These are phyloP conservation scores for Aureobasidium sp. DNA, from an alignment of 2,329 filamentous ascomycete species.

Conservation along the genomic window DNA sequence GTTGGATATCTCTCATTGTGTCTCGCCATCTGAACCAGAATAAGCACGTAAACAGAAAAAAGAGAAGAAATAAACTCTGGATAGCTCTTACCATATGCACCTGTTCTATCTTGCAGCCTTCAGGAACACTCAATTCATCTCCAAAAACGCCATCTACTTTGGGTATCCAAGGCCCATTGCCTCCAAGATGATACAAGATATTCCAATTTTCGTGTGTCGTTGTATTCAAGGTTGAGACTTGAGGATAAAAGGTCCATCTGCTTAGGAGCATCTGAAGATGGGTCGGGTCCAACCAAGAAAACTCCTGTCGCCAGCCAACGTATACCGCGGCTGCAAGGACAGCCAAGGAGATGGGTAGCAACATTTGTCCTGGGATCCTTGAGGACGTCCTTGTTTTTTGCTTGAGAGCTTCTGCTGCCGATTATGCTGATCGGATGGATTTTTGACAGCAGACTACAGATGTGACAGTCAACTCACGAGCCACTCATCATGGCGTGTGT, in stretches of 20 bases:
- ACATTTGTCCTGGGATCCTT: not conserved
- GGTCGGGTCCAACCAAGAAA: not conserved
- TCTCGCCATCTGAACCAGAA: slow-evolving; percentile 41
- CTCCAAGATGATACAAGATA: slow-evolving; percentile 45
- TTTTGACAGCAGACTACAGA: not conserved
- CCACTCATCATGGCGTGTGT: not conserved
- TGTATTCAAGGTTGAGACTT: not conserved
- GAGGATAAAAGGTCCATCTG: not conserved
- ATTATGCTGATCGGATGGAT: not conserved
- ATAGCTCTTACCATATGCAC: slow-evolving; percentile 45
- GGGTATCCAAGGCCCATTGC: slow-evolving; percentile 49
- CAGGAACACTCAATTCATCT: slow-evolving; percentile 36
- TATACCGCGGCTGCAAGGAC: not conserved
- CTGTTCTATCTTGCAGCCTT: slow-evolving; percentile 45
- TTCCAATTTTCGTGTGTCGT: slow-evolving; percentile 33
- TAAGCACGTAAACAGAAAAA: not conserved
- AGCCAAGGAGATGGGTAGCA: not conserved
- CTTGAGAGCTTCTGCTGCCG: not conserved
- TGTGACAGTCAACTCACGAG: not conserved
- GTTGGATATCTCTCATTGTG: slow-evolving; percentile 53
- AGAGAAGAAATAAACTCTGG: not conserved
- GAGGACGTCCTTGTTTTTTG: not conserved
- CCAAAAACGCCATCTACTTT: slow-evolving; percentile 36
- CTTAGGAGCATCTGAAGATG: not conserved
- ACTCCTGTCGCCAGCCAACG: not conserved